phyloP scores from a whole-genome alignment of 2,329 filamentous ascomycete species.

The Monosporascus sp. region DNA sequence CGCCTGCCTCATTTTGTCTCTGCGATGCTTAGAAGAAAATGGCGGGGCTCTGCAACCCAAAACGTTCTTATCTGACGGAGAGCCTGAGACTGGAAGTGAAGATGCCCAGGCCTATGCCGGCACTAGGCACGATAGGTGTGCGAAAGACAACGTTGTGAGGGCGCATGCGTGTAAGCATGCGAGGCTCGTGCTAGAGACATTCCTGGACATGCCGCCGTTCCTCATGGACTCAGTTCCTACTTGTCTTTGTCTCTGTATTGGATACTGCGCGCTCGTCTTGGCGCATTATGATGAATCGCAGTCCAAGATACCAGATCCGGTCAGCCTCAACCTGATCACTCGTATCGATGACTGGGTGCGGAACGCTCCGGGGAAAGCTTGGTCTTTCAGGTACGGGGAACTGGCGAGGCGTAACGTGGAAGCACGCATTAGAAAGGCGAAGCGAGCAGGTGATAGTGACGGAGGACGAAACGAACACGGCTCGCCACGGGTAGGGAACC shows the following conservation, averaged over 20 bases:
- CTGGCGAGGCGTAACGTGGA: conserved; percentile 24
- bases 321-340: conserved; percentile 22
- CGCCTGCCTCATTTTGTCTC: conserved; percentile 27
- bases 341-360: conserved; percentile 24
- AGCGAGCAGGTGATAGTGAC: neutral
- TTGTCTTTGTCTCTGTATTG: conserved; percentile 24
- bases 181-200: conserved; percentile 23
- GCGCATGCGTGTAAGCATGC: conserved; percentile 23
- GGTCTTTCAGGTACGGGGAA: conserved; percentile 24
- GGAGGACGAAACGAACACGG: neutral
- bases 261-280: conserved; percentile 27
- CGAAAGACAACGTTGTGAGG: conserved; percentile 14
- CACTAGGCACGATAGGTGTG: conserved; percentile 2
- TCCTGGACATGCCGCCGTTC: conserved; percentile 26
- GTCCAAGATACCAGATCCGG: conserved; percentile 21
- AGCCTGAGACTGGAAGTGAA: conserved; percentile 8
- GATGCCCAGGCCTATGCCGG: conserved; percentile 6
- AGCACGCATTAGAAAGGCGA: conserved; percentile 13
- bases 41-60: conserved; percentile 22
- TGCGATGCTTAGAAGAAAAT: conserved; percentile 23
- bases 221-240: conserved; percentile 24
- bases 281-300: conserved; percentile 26
- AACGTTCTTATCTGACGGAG: conserved; percentile 21
- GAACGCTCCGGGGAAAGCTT: conserved; percentile 24
- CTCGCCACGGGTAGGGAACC: neutral